phyloP scores from a whole-genome alignment of 2,329 filamentous ascomycete species.

The Paraconiothyrium brasiliense region DNA sequence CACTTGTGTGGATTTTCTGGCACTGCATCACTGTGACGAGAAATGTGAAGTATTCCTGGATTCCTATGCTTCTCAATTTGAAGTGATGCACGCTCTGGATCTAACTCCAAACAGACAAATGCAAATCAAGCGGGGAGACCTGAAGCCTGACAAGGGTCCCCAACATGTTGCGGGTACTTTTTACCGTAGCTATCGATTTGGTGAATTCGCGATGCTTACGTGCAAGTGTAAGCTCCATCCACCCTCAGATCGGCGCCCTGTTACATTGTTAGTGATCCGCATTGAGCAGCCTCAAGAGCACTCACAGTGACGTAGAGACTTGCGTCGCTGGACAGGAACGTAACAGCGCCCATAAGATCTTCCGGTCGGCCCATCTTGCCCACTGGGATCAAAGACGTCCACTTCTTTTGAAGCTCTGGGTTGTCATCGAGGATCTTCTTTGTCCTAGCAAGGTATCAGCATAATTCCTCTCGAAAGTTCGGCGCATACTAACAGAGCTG shows the following conservation, averaged over 20 bases:
- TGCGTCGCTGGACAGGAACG: slow-evolving; percentile 84
- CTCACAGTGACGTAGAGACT: slow-evolving; percentile 51
- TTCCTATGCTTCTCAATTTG: not conserved
- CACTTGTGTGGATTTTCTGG: not conserved
- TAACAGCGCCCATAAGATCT: slow-evolving; percentile 92
- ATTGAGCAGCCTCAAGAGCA: not conserved
- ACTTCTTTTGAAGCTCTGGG: slow-evolving; percentile 86
- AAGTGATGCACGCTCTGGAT: not conserved
- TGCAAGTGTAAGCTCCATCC: slow-evolving; percentile 89
- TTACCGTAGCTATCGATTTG: not conserved
- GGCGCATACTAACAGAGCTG: slow-evolving; percentile 74
- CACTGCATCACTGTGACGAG: not conserved
- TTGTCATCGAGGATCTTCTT: slow-evolving; percentile 95
- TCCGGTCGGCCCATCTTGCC: slow-evolving; percentile 93
- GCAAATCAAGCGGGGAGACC: not conserved
- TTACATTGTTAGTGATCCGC: slow-evolving; percentile 35
- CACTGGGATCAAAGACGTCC: slow-evolving; percentile 90
- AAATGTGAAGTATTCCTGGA: not conserved
- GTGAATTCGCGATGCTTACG: slow-evolving; percentile 54
- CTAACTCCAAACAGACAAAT: not conserved
- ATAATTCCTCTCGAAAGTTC: not conserved
- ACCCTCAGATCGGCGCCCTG: slow-evolving; percentile 78
- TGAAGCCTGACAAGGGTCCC: not conserved
- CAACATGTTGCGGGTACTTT: not conserved
- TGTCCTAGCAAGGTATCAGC: slow-evolving; percentile 66